Base-by-base conservation (phyloP, 1,284 basidiomycete genomes). In the Filobasidium uniguttulatum region DNA sequence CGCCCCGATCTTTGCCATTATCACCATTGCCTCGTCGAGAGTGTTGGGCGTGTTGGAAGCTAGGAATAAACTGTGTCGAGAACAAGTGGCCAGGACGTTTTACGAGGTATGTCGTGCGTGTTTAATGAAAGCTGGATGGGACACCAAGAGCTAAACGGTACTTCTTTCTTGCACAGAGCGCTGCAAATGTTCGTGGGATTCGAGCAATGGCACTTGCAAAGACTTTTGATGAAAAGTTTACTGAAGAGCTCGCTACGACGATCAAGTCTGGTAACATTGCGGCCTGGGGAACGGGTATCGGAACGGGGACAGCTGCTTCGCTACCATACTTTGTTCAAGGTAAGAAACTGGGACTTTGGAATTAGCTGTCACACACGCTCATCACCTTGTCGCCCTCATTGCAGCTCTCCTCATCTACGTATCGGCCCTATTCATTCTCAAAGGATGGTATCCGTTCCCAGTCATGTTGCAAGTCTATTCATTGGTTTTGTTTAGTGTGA, bases 401-500 rank as follows among this genome's bases (percentile, higher is more conserved):
- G 46, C 63, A 72, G 91, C 88, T 1, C 72, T 94, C 9, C 74
- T 97, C 49, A 93, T 93, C 71, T 93, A 83, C 61, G 81, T 90
- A 44, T 87, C 88, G 33, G 85, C 88, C 0, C 70, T 85, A 28
- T 77, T 97, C 55, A 80, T 97, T 57, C 75, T 79, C 4, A 73
- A 75, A 3, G 86, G 85, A n/a, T 79, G 76, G 12, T 90, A 93
- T 68, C 78, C 79, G 14, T 94, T 93, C 65, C 73, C 82, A 55
- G 77, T 82, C 56, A 87, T 96, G 83, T 77, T 94, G 40, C 77
- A 90, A 67, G 83, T 86, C 22, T 80, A 94, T 63, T 84, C 91
- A 55, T 75, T 97, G 52, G 83, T 97, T 51, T 80, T 97, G 33
- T 97, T 97, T 71, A 82, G 85, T 6, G 81, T 97, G 54, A 86